Conservation (phyloP, 2,329 filamentous ascomycete genomes). For the Trichoderma sp. region DNA sequence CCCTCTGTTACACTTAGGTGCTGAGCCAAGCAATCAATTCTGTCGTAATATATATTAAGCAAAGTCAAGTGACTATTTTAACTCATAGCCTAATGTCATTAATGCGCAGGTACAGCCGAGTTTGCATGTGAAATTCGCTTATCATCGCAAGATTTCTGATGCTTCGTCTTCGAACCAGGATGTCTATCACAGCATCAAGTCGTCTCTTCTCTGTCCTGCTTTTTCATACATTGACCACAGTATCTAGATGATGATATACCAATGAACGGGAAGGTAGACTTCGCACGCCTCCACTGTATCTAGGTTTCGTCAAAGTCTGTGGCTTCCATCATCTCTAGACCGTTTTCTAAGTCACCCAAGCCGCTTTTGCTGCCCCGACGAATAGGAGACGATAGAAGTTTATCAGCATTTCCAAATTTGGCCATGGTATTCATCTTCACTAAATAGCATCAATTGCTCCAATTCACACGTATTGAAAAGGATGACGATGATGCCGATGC, state of each 20-base stretch:
- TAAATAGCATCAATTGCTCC: fast-evolving
- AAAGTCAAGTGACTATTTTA: not conserved
- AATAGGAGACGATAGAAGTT: not conserved
- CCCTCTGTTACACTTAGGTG: not conserved
- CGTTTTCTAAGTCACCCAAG: not conserved
- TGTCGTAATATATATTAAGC: not conserved
- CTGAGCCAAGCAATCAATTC: not conserved
- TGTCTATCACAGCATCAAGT: not conserved
- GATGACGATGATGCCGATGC: not conserved
- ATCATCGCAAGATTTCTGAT: not conserved
- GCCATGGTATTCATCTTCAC: not conserved
- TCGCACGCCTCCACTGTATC: not conserved
- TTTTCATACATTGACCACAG: not conserved
- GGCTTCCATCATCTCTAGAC: not conserved
- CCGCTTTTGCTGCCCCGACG: not conserved
- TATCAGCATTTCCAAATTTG: not conserved
- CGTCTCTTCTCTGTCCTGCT: not conserved
- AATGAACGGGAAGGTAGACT: not conserved
- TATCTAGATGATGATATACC: not conserved
- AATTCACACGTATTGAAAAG: not conserved
- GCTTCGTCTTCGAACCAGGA: not conserved
- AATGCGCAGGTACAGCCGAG: not conserved
- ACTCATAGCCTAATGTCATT: not conserved
- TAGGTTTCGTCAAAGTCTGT: not conserved
- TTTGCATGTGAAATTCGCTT: not conserved